Conservation (phyloP, 1,284 basidiomycete species). For the Sphagnurus paluster region DNA sequence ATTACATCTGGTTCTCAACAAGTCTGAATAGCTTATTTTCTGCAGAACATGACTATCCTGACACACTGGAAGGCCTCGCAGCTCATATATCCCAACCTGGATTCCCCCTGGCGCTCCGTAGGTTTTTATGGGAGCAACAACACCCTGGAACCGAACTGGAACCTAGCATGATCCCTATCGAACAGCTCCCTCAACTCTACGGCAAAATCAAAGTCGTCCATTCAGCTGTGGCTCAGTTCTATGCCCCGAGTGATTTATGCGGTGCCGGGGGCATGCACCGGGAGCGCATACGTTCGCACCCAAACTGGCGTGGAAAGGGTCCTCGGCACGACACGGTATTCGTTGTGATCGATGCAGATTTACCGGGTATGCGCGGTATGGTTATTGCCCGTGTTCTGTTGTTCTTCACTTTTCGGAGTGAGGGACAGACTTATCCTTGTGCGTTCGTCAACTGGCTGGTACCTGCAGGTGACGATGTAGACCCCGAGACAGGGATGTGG, state of each 20-base stretch:
- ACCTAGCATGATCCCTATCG: too few species aligned
- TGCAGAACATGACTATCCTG: too few species aligned
- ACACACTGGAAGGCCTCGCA: too few species aligned
- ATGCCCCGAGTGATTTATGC: slow-evolving; percentile 29
- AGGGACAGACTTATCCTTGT: slow-evolving; percentile 9
- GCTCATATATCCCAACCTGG: too few species aligned
- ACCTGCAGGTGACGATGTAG: slow-evolving; percentile 12
- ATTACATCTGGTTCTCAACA: too few species aligned
- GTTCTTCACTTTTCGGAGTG: slow-evolving; percentile 17
- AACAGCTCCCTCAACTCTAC: slow-evolving; percentile 10
- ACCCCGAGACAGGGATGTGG: slow-evolving; percentile 25
- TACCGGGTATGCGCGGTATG: slow-evolving; percentile 4
- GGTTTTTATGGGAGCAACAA: too few species aligned
- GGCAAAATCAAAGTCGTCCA: neutral
- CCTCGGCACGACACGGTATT: slow-evolving; percentile 23
- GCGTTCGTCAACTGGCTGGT: slow-evolving; percentile 23
- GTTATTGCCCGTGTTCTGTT: slow-evolving; percentile 9
- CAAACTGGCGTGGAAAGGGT: slow-evolving; percentile 17
- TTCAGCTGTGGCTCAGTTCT: neutral
- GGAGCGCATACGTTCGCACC: slow-evolving; percentile 25
- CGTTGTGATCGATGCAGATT: slow-evolving; percentile 14
- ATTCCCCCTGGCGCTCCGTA: too few species aligned
- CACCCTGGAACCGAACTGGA: too few species aligned
- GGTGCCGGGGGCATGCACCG: slow-evolving; percentile 23
- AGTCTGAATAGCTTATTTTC: too few species aligned